Conservation (phyloP, 2,329 filamentous ascomycete species). For the Arthrinium puccinioides region DNA sequence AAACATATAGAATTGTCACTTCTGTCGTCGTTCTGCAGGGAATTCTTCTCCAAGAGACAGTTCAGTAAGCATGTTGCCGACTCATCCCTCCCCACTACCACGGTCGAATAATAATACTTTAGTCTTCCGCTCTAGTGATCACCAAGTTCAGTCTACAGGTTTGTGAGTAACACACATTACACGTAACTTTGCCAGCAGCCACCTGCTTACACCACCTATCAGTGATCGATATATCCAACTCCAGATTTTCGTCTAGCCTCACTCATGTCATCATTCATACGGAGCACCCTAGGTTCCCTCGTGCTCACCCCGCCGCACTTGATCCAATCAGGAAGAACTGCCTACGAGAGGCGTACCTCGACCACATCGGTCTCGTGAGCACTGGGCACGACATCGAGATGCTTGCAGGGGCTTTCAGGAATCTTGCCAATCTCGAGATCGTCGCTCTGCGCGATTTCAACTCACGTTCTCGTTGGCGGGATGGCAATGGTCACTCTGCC, state of each 20-base stretch:
- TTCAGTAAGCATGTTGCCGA: no score
- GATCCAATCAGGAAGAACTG: no score
- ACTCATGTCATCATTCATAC: slow-evolving; percentile 41
- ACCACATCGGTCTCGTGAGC: slow-evolving; percentile 24
- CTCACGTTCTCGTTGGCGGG: slow-evolving; percentile 39
- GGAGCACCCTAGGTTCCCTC: no score
- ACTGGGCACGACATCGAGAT: slow-evolving; percentile 14
- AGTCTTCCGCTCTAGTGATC: no score
- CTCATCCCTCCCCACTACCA: no score
- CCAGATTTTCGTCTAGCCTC: slow-evolving; percentile 30
- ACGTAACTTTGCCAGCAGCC: slow-evolving; percentile 26
- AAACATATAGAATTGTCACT: slow-evolving; percentile 45
- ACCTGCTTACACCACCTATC: slow-evolving; percentile 44
- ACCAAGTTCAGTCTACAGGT: slow-evolving; percentile 43
- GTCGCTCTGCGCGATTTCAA: slow-evolving; percentile 42
- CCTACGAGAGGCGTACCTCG: slow-evolving; percentile 19
- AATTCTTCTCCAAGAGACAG: slow-evolving; percentile 60
- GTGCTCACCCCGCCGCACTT: no score
- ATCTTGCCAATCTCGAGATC: neutral
- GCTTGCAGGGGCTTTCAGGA: neutral
- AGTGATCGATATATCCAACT: slow-evolving; percentile 44
- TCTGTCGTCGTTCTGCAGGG: slow-evolving; percentile 47
- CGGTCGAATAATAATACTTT: no score
- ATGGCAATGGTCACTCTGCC: slow-evolving; percentile 27
- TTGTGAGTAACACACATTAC: slow-evolving; percentile 27